Base-by-base conservation (phyloP, 2,329 filamentous ascomycete species). In the Fusarium scirpi region DNA sequence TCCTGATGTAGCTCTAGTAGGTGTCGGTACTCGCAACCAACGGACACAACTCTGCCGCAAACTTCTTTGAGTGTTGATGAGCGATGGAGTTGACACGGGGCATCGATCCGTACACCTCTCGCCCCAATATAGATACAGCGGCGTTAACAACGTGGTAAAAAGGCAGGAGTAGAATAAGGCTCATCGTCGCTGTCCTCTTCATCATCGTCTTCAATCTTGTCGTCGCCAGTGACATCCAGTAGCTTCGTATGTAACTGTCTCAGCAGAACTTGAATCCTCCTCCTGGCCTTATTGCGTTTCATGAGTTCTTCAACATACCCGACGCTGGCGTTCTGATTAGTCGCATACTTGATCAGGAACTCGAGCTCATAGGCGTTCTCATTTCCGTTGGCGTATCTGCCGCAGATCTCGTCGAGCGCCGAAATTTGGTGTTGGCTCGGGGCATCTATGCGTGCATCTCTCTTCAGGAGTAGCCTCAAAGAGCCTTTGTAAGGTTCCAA, bases 301-400 rank as follows among this genome's bases (percentile, higher is more conserved):
- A 58, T 45, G 3, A 47, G 24, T 27, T 6, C 11, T 25, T 53
- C 20, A 24, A 58, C 20, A 41, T 47, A 44, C 24, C 45, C 34
- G 10, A 12, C 11, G 5, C 15, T 29, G 15, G 32, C 34, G 10
- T 65, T 65, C 18, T 15, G 32, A 18, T 18, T 11, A 3, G 58
- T 65, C 6, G 62, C 43, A n/a, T 65, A 18, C 15, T 58, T 30
- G 22, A 47, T 24, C 7, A 65, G 20, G 20, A 65, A 63, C 32
- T 63, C 47, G 3, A 65, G 29, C 30, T 29, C 47, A 58, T 32
- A 41, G 9, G n/a, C 10, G 6, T 7, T 22, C 9, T 16, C 4
- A 20, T 29, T 18, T 11, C 20, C 45, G 8, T 32, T 32, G 13
- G 30, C 30, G 24, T 16, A 20, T 25, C 27, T 9, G 40, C 24